Evolutionary conservation across 768 basidiomycete genomes (phyloP).

Genomic region (Flagelloscypha sp.): DNA sequence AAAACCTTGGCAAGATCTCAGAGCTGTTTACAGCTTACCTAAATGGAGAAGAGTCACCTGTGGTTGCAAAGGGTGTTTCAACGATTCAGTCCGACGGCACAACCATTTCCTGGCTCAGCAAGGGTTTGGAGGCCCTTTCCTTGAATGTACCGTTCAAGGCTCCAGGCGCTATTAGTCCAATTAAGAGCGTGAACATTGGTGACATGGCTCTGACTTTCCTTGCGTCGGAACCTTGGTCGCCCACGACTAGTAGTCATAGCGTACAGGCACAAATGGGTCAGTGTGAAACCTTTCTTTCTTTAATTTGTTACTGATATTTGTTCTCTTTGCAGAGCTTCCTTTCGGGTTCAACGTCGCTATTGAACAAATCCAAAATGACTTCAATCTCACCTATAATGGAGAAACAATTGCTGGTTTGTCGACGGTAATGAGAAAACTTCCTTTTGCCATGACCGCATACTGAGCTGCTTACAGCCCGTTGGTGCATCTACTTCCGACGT

Average conservation of each 20-base stretch:
- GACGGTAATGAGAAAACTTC: slow-evolving; percentile 32
- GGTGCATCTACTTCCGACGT: slow-evolving; percentile 59
- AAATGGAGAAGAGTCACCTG: slow-evolving; percentile 50
- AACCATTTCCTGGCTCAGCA: slow-evolving; percentile 57
- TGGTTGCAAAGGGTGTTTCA: slow-evolving; percentile 52
- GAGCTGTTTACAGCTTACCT: slow-evolving; percentile 64
- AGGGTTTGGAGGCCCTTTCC: slow-evolving; percentile 47
- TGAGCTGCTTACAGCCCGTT: slow-evolving; percentile 33
- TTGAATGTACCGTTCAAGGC: slow-evolving; percentile 57
- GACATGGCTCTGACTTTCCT: slow-evolving; percentile 51
- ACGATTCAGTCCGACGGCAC: slow-evolving; percentile 50
- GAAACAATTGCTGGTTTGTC: slow-evolving; percentile 47
- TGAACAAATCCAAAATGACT: slow-evolving; percentile 54
- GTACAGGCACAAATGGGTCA: slow-evolving; percentile 51
- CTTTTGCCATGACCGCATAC: not conserved
- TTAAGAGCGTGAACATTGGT: slow-evolving; percentile 56
- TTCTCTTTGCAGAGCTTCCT: slow-evolving; percentile 42
- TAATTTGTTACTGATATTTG: slow-evolving; percentile 4
- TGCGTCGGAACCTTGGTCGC: slow-evolving; percentile 45
- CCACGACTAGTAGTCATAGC: slow-evolving; percentile 46
- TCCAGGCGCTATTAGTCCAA: slow-evolving; percentile 48
- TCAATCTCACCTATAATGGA: slow-evolving; percentile 50
- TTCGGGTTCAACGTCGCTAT: slow-evolving; percentile 61
- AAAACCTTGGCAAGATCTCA: slow-evolving; percentile 42
- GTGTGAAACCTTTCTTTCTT: slow-evolving; percentile 9